Conservation (phyloP, 768 basidiomycete species). For the Mycena vulgaris region DNA sequence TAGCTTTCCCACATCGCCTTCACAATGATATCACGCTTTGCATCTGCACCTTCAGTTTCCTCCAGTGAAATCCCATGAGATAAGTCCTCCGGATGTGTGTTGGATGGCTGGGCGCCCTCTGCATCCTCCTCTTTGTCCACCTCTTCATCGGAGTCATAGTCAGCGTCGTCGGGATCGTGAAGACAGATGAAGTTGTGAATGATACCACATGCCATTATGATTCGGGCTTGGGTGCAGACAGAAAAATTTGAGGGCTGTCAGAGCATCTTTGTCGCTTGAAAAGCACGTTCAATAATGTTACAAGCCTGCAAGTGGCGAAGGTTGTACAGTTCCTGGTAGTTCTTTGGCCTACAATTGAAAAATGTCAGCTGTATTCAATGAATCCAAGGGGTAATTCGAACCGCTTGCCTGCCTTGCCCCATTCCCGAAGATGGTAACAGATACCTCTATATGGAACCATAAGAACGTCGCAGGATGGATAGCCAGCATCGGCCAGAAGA, state of each 20-base stretch:
- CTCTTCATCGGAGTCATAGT: neutral
- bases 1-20: constrained; percentile 7
- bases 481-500: constrained; percentile 13
- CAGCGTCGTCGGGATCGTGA: constrained; percentile 22
- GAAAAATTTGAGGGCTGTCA: constrained; percentile 26
- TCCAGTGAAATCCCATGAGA: neutral
- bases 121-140: neutral
- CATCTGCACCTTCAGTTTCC: neutral
- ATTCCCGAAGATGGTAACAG: constrained; percentile 16
- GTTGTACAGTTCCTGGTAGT: constrained; percentile 43
- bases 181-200: constrained; percentile 43
- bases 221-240: constrained; percentile 34
- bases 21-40: neutral
- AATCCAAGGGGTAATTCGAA: neutral
- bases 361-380: neutral
- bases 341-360: constrained; percentile 30
- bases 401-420: constrained; percentile 12
- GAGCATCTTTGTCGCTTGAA: constrained; percentile 40
- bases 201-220: constrained; percentile 34
- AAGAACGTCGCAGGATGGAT: constrained; percentile 18
- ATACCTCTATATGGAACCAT: constrained; percentile 11
- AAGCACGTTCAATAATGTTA: constrained; percentile 45
- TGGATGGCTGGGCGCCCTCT: neutral
- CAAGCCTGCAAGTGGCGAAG: constrained; percentile 38
- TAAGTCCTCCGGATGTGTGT: neutral